Percentiles rank a stretch among this genome's conserved stretches.
These are phyloP conservation scores for Staphylotrichum longicolle DNA, from an alignment of 495 filamentous ascomycete species.

Conservation along the genomic window DNA sequence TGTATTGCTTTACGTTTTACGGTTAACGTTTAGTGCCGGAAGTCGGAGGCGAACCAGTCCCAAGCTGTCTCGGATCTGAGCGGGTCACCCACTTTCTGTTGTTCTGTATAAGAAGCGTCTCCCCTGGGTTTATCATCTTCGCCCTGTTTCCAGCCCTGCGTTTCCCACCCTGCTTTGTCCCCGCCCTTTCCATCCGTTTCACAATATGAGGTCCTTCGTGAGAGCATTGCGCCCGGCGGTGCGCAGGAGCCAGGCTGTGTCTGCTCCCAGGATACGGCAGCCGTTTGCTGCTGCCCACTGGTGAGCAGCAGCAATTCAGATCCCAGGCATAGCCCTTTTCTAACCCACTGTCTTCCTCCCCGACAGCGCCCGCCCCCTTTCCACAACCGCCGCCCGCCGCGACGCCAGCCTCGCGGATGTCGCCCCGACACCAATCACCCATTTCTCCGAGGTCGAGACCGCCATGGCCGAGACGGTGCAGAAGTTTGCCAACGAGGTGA, in stretches of 20 bases:
- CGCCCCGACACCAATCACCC: conserved; percentile 88
- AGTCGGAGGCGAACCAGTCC: too few species aligned
- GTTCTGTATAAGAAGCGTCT: neutral
- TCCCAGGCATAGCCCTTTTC: neutral
- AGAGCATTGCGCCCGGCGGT: conserved; percentile 67
- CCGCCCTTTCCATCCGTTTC: conserved; percentile 6
- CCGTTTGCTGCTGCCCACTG: conserved; percentile 25
- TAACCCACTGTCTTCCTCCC: conserved; percentile 3
- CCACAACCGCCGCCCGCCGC: conserved; percentile 62
- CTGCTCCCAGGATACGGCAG: conserved; percentile 30
- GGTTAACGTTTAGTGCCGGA: neutral
- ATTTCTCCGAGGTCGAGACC: conserved; percentile 85
- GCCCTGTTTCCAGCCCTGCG: neutral
- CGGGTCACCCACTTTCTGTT: too few species aligned
- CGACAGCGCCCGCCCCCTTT: conserved; percentile 61
- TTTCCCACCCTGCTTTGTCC: conserved; percentile 2
- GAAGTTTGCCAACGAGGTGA: conserved; percentile 84
- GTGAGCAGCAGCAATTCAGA: conserved; percentile 22
- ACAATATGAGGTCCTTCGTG: conserved; percentile 66
- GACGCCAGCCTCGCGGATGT: conserved; percentile 63
- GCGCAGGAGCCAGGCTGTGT: conserved; percentile 50
- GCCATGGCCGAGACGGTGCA: conserved; percentile 86
- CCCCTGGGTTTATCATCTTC: neutral
- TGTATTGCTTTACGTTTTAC: neutral
- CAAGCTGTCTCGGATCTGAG: neutral